These are phyloP conservation scores for Hanseniaspora valbyensis DNA, from an alignment of 805 yeast species.

Conservation along the genomic window DNA sequence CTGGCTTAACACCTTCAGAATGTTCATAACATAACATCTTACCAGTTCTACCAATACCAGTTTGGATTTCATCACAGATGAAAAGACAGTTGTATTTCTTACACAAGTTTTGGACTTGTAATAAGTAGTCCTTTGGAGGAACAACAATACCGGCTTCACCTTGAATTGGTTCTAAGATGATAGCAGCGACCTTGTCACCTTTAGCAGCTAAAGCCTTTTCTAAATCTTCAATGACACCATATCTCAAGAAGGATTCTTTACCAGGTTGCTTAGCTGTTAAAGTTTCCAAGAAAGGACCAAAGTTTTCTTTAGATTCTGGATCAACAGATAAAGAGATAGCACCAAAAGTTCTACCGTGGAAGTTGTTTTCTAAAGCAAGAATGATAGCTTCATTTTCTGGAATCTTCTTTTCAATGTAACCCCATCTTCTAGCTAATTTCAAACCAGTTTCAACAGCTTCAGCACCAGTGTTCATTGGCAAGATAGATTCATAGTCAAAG, in stretches of 20 bases:
- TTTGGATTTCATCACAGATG: constrained; percentile 94
- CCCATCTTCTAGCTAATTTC: constrained; percentile 96
- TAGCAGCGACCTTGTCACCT: constrained; percentile 84
- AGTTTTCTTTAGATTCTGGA: constrained; percentile 64
- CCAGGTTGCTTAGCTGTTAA: constrained; percentile 82
- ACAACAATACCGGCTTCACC: constrained; percentile 98
- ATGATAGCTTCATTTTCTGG: constrained; percentile 76
- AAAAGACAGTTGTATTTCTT: constrained; percentile 73
- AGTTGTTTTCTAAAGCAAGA: constrained; percentile 76
- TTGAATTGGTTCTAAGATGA: constrained; percentile 88
- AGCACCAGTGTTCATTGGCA: constrained; percentile 98
- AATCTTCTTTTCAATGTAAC: constrained; percentile 76
- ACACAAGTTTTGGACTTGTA: constrained; percentile 62
- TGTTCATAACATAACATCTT: constrained; percentile 87
- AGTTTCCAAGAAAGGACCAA: constrained; percentile 79
- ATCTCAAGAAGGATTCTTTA: constrained; percentile 51
- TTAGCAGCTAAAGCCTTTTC: constrained; percentile 69
- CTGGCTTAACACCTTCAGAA: constrained; percentile 68
- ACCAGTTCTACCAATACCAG: constrained; percentile 96
- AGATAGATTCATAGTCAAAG: constrained; percentile 81
- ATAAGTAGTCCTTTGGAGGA: constrained; percentile 73
- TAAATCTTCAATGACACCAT: constrained; percentile 77
- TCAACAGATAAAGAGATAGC: constrained; percentile 94
- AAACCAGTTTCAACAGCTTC: constrained; percentile 95
- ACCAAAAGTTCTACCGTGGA: constrained; percentile 94